phyloP scores from a whole-genome alignment of 306 rosid species.

The Vicia sativa region DNA sequence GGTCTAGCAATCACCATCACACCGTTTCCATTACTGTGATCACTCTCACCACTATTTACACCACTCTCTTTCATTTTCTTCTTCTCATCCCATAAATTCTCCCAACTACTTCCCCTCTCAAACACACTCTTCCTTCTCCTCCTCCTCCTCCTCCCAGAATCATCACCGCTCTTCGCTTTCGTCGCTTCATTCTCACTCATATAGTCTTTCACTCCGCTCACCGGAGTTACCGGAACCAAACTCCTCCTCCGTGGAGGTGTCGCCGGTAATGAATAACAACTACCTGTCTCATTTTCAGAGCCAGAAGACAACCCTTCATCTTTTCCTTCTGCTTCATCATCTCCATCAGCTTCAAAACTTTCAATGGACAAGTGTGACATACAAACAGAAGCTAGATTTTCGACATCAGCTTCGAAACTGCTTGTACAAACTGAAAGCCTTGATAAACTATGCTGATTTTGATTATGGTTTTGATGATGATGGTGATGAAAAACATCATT shows the following conservation, averaged over 20 bases:
- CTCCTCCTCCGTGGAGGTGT: conserved; percentile 53
- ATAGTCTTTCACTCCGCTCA: conserved; percentile 46
- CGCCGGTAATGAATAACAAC: conserved; percentile 60
- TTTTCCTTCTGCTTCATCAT: conserved; percentile 54
- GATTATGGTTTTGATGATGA: background rate
- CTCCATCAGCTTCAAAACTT: conserved; percentile 50
- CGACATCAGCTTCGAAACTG: conserved; percentile 42
- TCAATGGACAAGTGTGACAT: conserved; percentile 59
- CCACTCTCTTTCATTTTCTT: conserved; percentile 25
- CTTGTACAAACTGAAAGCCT: conserved; percentile 68
- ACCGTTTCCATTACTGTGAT: conserved; percentile 46
- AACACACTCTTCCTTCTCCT: conserved; percentile 42
- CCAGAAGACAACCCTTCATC: conserved; percentile 47
- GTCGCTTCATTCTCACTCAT: conserved; percentile 61
- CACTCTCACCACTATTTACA: conserved; percentile 50
- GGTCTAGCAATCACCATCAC: conserved; percentile 68
- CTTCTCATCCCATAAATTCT: conserved; percentile 15
- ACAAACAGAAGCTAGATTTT: conserved; percentile 41
- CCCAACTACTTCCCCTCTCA: conserved; percentile 21
- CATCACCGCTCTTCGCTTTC: background rate
- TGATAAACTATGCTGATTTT: conserved; percentile 53
- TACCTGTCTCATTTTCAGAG: conserved; percentile 56
- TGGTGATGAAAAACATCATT: conserved; percentile 37
- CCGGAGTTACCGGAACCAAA: background rate
- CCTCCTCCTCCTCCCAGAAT: background rate